Conservation (phyloP, 176 grass and related monocot genomes). For the Saccharum spontaneum region DNA sequence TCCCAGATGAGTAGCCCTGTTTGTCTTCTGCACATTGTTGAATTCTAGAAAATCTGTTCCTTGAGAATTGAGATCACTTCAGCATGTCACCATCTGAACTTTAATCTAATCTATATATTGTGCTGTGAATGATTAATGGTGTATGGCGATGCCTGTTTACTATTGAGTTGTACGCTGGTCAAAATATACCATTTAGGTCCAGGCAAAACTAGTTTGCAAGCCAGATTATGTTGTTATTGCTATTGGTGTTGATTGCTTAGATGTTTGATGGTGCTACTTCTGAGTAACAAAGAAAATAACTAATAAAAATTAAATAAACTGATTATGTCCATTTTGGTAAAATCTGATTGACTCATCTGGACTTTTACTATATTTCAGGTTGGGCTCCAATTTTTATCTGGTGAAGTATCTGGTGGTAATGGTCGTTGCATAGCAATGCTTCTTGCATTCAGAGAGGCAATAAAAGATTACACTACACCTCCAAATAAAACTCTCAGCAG, state of each 20-base stretch:
- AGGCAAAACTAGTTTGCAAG: not conserved
- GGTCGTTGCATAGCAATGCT: constrained; percentile 93
- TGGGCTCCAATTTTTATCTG: constrained; percentile 88
- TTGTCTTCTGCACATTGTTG: not conserved
- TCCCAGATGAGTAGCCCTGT: not conserved
- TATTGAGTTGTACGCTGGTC: not conserved
- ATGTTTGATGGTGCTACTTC: not conserved
- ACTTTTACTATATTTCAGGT: constrained; percentile 47
- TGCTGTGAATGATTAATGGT: not conserved
- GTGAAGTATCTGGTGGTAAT: constrained; percentile 86
- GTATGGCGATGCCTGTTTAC: constrained; percentile 4
- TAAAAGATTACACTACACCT: constrained; percentile 83
- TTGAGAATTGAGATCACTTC: not conserved
- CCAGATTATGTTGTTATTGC: not conserved
- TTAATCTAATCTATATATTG: constrained; percentile 13
- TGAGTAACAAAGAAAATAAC: constrained; percentile 10
- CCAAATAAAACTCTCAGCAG: constrained; percentile 77
- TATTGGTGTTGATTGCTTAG: not conserved
- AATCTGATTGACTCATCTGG: constrained; percentile 2
- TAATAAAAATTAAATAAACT: constrained; percentile 2
- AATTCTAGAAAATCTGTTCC: not conserved
- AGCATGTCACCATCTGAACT: constrained; percentile 6
- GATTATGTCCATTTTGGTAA: constrained; percentile 17
- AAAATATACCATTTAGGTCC: not conserved
- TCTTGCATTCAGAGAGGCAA: constrained; percentile 78